Base-by-base conservation (phyloP, 2,329 filamentous ascomycete genomes). In the Pyrenochaeta sp. region DNA sequence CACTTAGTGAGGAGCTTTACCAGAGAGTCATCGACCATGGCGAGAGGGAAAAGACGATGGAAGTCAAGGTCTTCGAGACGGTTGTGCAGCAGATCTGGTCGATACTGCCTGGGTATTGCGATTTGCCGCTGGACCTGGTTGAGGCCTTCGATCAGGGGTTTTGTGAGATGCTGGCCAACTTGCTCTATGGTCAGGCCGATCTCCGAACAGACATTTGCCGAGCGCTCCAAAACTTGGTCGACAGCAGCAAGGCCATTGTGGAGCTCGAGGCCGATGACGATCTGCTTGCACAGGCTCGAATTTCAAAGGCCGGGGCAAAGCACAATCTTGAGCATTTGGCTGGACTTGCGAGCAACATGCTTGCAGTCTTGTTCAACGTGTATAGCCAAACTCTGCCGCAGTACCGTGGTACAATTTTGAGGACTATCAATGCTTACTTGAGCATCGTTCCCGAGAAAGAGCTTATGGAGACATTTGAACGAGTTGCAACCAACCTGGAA, bases 351-450 rank as follows among this genome's bases (percentile, higher is more conserved):
- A 89, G 89, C 56, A 98, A 98, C 68, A 85, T 99, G 77, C 85
- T 99, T 36, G 93, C 95, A 6, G 94, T 98, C 0, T 81, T 99
- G n/a, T 98, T 99, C 83, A 99, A 99, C 72, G 94, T 99, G 39
- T 99, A 99, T 79, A 97, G 91, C 60, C 91, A 97, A 75, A 99
- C 95, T 0, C 83, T 99, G 21, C 94, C 95, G 2, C 92, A 97
- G 70, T 95, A 91, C 69, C 86, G 95, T 64, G 93, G 92, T 0
- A 92, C 91, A 17, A 95, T 99, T 48, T 81, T 99, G 30, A 91
- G 94, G 73, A 97, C 93, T 58, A 95, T 98, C 79, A 97, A 98
- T 76, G 88, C 92, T 4, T 98, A 93, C 77, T 80, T 99, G 52
- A 96, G 93, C 79, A 90, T 98, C 66, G 91, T 92, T 0, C 90